Evolutionary conservation across 306 rosid genomes (phyloP), one percentile per base, ranked within the genome.

Genomic region (Dalbergia cultrata): DNA sequence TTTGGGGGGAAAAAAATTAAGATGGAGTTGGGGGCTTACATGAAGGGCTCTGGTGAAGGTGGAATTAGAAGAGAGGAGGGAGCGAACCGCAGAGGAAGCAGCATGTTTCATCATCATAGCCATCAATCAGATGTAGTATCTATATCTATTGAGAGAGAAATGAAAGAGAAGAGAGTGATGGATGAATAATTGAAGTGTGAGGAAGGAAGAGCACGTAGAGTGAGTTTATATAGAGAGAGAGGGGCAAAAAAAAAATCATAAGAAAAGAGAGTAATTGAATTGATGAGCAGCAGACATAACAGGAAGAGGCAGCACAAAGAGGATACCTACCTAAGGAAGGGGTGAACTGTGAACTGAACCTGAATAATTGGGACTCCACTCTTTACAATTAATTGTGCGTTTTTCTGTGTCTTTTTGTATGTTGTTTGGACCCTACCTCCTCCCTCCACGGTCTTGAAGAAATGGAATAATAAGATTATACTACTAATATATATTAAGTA

Each of bases 71-170:
- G 82, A 80, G 47, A 89, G 18, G n/a, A 64, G 47, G 45, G 92
- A 85, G 68, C 82, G 85, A 57, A 84, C 59, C 22, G 90, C 97
- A 45, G 91, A 56, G 8, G 70, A 71, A 82, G 89, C 79, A 49
- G 59, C 86, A 41, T 90, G 80, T 79, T 87, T 90, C 91, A 16
- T 16, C 60, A 54, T 16, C 60, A 84, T 85, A 35, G 92, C 90
- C 92, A 88, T 35, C 26, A 13, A 37, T 37, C 41, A 37, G 41
- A 37, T 1, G 31, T 26, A 2, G 31, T 26, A 26, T 26, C 1
- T 35, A 19, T 0, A 0, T 10, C 17, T 16, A 35, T 7, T 35
- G 22, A 16, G 57, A 26, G 17, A 45, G 35, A 43, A 26, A 26
- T 37, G 49, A 43, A 9, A 52, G n/a, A 6, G 58, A 14, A 52